These are phyloP conservation scores for Dacryopinax spathularia DNA, from an alignment of 768 basidiomycete species.

Conservation along the genomic window DNA sequence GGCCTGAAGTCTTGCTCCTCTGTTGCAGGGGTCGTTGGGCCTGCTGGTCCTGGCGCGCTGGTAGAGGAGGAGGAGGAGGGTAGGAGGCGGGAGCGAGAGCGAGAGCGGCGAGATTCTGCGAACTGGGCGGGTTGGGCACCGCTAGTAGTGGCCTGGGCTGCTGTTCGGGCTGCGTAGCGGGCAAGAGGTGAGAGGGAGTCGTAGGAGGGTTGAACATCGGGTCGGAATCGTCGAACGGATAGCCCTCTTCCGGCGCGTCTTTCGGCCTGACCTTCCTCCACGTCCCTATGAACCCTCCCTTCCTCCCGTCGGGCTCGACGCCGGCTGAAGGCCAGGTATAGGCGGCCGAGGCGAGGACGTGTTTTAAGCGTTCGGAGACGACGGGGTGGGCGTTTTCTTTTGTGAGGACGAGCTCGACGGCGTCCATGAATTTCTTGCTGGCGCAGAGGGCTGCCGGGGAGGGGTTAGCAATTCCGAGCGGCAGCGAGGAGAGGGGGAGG, in stretches of 20 bases:
- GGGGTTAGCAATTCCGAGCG: background rate
- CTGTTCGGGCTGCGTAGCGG: constrained; percentile 5
- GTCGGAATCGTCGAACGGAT: constrained; percentile 66
- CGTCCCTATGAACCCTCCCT: constrained; percentile 48
- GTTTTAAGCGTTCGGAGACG: constrained; percentile 62
- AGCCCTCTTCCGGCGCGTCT: constrained; percentile 71
- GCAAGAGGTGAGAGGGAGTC: constrained; percentile 3
- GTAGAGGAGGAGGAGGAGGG: background rate
- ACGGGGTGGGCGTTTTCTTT: constrained; percentile 58
- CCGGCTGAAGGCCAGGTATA: constrained; percentile 28
- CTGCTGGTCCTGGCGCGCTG: background rate
- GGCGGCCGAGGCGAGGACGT: constrained; percentile 70
- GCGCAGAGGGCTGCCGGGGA: constrained; percentile 17
- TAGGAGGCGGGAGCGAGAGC: background rate
- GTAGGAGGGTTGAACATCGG: constrained; percentile 60
- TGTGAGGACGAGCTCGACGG: constrained; percentile 56
- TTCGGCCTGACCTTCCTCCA: constrained; percentile 70
- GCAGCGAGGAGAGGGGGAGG: constrained; percentile 13
- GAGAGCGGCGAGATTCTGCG: constrained; percentile 10
- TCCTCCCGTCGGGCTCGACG: constrained; percentile 29
- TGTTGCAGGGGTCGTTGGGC: constrained; percentile 8
- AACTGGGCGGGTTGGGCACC: constrained; percentile 11
- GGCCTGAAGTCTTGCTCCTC: constrained; percentile 23
- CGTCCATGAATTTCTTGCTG: constrained; percentile 68
- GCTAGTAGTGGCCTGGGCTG: constrained; percentile 8